Evolutionary conservation across 805 yeast species (phyloP).

Genomic region (Kockiozyma suomiensis): DNA sequence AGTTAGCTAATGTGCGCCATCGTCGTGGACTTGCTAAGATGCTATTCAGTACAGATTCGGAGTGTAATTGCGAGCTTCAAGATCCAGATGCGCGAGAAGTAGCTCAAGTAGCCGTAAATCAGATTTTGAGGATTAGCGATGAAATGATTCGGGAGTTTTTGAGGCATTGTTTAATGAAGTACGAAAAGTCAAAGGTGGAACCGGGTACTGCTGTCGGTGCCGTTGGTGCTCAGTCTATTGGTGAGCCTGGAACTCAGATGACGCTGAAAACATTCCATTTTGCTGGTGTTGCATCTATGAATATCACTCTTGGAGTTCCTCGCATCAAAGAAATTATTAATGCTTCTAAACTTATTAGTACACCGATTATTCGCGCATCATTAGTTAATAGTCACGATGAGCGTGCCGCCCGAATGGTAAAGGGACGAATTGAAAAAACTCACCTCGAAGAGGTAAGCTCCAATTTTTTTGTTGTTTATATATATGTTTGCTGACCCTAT

Average conservation of each 20-base stretch:
- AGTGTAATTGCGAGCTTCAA: conserved; percentile 46
- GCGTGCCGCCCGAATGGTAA: conserved; percentile 97
- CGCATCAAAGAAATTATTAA: conserved; percentile 98
- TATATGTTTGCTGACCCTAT: neutral
- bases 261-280: conserved; percentile 95
- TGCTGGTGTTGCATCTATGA: conserved; percentile 99
- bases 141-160: conserved; percentile 65
- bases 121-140: conserved; percentile 62
- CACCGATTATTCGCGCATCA: conserved; percentile 94
- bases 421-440: conserved; percentile 96
- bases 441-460: conserved; percentile 60
- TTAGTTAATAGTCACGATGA: conserved; percentile 81
- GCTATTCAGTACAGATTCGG: conserved; percentile 43
- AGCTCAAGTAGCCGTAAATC: conserved; percentile 39
- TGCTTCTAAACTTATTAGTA: conserved; percentile 91
- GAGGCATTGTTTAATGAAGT: conserved; percentile 75
- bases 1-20: conserved; percentile 60
- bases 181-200: conserved; percentile 87
- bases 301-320: conserved; percentile 98
- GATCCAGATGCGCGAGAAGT: conserved; percentile 45
- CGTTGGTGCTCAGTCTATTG: conserved; percentile 98
- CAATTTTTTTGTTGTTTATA: neutral
- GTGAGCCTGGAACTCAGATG: conserved; percentile 99
- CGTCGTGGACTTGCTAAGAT: conserved; percentile 54
- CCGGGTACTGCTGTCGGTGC: conserved; percentile 99